These are phyloP conservation scores for Cenchrus fungigraminus DNA, from an alignment of 176 grass and related monocot species.

Conservation along the genomic window DNA sequence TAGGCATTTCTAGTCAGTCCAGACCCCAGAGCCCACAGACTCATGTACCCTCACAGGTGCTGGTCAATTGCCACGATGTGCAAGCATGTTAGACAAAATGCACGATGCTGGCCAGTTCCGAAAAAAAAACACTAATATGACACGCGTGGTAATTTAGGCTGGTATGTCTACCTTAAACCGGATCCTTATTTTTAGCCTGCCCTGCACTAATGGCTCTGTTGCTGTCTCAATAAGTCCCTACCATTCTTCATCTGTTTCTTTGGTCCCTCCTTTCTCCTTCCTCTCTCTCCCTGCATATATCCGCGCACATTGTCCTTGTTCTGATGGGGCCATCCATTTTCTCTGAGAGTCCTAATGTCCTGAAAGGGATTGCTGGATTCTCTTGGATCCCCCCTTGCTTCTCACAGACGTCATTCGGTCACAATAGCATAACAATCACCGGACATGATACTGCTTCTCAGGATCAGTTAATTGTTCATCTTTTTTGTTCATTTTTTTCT, in stretches of 20 bases:
- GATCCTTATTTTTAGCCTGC: constrained; percentile 29
- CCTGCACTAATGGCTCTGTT: constrained; percentile 12
- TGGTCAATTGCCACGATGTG: neutral
- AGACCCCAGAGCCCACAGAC: constrained; percentile 5
- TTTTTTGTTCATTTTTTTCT: neutral
- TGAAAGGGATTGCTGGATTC: constrained; percentile 10
- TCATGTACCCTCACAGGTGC: neutral
- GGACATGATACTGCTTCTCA: neutral
- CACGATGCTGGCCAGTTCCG: neutral
- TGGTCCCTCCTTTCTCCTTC: constrained; percentile 15
- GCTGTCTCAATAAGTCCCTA: constrained; percentile 21
- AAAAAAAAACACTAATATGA: neutral
- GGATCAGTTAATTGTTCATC: neutral
- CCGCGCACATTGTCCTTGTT: constrained; percentile 6
- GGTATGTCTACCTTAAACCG: neutral
- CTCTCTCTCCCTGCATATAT: constrained; percentile 33
- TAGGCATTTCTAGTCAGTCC: neutral
- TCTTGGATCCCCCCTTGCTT: constrained; percentile 4
- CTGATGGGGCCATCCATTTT: constrained; percentile 15
- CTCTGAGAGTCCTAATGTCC: constrained; percentile 14
- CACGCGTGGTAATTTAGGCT: neutral
- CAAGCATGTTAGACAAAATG: neutral
- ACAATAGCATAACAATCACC: neutral
- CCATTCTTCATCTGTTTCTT: constrained; percentile 39
- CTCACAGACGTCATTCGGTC: neutral